A percentile compares a stretch with the other conserved stretches of the same genome.
These are phyloP conservation scores for Geranium incanum DNA, from an alignment of 441 rosid species.

Conservation along the genomic window DNA sequence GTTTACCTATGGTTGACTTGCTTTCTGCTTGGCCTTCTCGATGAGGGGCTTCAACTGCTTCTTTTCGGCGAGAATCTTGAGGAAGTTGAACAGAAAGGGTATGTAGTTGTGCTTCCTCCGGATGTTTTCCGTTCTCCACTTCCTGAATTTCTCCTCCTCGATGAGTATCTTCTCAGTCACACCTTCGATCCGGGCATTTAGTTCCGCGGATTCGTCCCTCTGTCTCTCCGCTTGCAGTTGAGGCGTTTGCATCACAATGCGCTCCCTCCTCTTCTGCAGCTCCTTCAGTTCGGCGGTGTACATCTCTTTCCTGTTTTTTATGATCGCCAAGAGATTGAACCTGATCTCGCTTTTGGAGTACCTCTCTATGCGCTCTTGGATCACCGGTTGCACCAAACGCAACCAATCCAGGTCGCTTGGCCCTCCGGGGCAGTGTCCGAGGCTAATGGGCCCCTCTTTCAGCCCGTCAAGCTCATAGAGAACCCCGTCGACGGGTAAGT, in stretches of 20 bases:
- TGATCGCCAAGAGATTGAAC: constrained; percentile 88
- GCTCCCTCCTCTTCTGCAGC: constrained; percentile 72
- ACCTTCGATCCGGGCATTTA: constrained; percentile 62
- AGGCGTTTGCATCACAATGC: constrained; percentile 59
- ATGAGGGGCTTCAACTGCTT: constrained; percentile 95
- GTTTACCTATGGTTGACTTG: constrained; percentile 35
- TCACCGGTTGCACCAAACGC: constrained; percentile 80
- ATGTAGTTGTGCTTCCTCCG: constrained; percentile 93
- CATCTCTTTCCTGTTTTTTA: constrained; percentile 77
- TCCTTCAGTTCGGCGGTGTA: constrained; percentile 81
- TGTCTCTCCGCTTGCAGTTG: constrained; percentile 49
- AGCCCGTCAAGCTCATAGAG: constrained; percentile 91
- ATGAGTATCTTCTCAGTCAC: constrained; percentile 74
- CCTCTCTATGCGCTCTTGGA: constrained; percentile 82
- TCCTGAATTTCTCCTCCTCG: constrained; percentile 92
- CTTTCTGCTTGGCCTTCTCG: constrained; percentile 90
- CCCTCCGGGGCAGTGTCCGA: constrained; percentile 62
- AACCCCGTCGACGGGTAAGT: constrained; percentile 84
- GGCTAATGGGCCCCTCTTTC: constrained; percentile 93
- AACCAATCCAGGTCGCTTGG: constrained; percentile 68
- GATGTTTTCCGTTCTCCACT: constrained; percentile 89
- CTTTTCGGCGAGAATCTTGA: constrained; percentile 94
- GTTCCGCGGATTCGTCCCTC: constrained; percentile 51
- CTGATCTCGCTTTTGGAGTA: constrained; percentile 85
- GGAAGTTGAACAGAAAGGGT: constrained; percentile 88